These are phyloP conservation scores for Trichoderma simmonsii DNA, from an alignment of 2,329 filamentous ascomycete genomes.

Conservation along the genomic window DNA sequence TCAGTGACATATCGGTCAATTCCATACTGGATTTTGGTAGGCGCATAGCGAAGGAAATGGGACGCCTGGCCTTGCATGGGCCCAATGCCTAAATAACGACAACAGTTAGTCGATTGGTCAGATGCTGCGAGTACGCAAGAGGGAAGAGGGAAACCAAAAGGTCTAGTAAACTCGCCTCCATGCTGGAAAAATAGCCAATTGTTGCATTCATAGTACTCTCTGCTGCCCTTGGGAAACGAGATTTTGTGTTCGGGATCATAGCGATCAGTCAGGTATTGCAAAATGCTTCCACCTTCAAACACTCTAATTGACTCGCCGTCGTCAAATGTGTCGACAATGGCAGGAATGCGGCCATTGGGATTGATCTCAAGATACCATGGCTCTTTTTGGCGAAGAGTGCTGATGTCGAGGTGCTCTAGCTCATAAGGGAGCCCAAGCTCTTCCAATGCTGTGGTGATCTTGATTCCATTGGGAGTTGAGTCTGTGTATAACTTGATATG, in stretches of 20 bases:
- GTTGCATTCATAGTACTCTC: neutral
- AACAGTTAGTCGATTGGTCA: neutral
- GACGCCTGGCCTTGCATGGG: neutral
- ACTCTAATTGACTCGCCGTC: conserved; percentile 1
- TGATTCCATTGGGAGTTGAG: conserved; percentile 3
- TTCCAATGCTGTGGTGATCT: neutral
- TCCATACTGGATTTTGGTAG: neutral
- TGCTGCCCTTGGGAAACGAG: neutral
- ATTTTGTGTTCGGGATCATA: neutral
- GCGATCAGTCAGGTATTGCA: conserved; percentile 5
- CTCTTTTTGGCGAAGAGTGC: conserved; percentile 1
- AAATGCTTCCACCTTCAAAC: conserved; percentile 5
- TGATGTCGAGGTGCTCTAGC: neutral
- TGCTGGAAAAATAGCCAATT: conserved; percentile 4
- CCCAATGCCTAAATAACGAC: neutral
- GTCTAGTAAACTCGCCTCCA: neutral
- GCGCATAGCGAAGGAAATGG: neutral
- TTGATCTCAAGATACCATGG: conserved; percentile 8
- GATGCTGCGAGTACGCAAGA: neutral
- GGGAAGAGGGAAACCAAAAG: no score
- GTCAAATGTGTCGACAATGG: conserved; percentile 4
- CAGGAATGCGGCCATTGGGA: neutral
- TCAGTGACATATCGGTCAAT: conserved; percentile 4
- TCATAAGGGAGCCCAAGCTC: neutral
- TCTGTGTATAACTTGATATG: conserved; percentile 10